Evolutionary conservation across 257 asterid species (phyloP), one percentile per base, ranked within the genome.

Genomic region (Ligustrum vulgare): DNA sequence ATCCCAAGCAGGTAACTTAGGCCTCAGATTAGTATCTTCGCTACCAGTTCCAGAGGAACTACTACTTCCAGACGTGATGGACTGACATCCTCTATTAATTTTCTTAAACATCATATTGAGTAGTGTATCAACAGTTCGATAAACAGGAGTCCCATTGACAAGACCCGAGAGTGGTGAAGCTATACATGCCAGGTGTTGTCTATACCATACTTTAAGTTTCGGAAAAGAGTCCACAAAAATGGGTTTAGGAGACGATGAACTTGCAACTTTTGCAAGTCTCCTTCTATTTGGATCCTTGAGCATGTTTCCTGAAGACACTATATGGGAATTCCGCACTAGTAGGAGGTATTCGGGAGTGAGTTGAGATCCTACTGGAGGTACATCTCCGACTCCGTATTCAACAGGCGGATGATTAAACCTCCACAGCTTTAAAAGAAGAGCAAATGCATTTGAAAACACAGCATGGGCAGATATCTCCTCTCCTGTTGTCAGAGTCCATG

Each of bases 1-100:
- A 81, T 94, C 96, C 99, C 99, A 94, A 83, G 99, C 99, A 22
- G 98, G 97, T 70, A 94, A 80, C 41, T 86, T 90, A 41, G 98
- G 96, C 89, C 93, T 89, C 18, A 85, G 77, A 77, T 75, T 23
- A 60, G 34, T 71, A 77, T 92, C 98, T 49, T 94, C 99, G 41
- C 82, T 83, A 73, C 90, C 97, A 22, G 85, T 85, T 69, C 94
- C 94, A 7, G 96, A 84, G 8, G 97, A 94, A 72, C 86, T 79
- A 80, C 98, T 94, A 74, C 97, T 94, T 72, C 95, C 97, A 28
- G 98, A 91, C 28, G 90, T 86, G 64, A 85, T 89, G 6, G 91
- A 79, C 67, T 89, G 98, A 78, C 84, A 89, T 76, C 89, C 96
- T 72, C 88, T 72, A 70, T 47, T 82, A 72, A 89, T 82, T 81